A percentile compares a stretch with the other conserved stretches of the same genome.
Conservation (phyloP, 768 basidiomycete species). For the Leccinum broughii region DNA sequence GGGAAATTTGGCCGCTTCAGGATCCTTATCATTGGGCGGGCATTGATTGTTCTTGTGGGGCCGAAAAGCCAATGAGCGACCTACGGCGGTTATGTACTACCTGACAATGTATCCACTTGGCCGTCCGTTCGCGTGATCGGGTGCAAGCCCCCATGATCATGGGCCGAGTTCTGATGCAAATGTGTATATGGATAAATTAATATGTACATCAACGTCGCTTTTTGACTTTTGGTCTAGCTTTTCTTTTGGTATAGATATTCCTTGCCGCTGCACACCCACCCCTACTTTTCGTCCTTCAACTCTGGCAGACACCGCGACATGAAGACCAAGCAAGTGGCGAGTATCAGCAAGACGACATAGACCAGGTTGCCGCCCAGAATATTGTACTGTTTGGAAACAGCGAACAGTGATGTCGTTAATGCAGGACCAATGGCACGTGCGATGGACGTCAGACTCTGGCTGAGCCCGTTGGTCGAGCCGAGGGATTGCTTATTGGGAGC, state of each 20-base stretch:
- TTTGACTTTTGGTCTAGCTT: neutral
- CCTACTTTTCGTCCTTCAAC: constrained; percentile 13
- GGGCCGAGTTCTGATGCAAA: neutral
- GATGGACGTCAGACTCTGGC: constrained; percentile 47
- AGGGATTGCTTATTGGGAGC: constrained; percentile 53
- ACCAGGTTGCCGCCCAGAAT: constrained; percentile 52
- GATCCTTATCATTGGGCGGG: too few relatives aligned
- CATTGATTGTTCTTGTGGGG: constrained; percentile 29
- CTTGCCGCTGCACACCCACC: neutral
- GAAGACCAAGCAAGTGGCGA: constrained; percentile 28
- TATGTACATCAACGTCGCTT: neutral
- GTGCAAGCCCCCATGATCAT: neutral
- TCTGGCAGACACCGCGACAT: constrained; percentile 29
- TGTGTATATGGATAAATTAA: too few relatives aligned
- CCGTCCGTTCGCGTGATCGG: neutral
- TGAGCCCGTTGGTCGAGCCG: constrained; percentile 58
- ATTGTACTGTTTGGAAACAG: constrained; percentile 49
- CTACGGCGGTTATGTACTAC: neutral
- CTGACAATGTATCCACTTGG: neutral
- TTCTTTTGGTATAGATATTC: neutral
- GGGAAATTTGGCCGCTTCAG: too few relatives aligned
- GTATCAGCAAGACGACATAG: constrained; percentile 41
- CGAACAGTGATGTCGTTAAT: constrained; percentile 51
- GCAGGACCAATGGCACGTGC: constrained; percentile 52
- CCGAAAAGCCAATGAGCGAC: neutral